Evolutionary conservation across 2,329 filamentous ascomycete species (phyloP).

Genomic region (Canariomyces notabilis): DNA sequence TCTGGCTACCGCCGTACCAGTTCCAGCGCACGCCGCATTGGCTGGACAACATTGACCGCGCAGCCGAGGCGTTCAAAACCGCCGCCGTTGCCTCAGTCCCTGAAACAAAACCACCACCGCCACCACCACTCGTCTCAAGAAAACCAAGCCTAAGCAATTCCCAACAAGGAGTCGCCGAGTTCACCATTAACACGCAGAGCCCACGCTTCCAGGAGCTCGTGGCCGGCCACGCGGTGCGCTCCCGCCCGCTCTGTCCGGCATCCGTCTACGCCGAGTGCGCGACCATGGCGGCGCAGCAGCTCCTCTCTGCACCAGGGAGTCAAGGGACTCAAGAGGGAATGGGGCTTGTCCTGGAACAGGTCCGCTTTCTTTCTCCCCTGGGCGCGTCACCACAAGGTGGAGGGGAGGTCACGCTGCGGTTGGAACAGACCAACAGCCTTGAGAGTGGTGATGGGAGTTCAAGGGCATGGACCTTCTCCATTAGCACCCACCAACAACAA

Average conservation of each 20-base stretch:
- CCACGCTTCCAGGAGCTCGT: constrained; percentile 10
- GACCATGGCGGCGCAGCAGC: constrained; percentile 15
- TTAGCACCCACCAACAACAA: not conserved
- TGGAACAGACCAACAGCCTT: not conserved
- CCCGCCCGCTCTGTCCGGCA: constrained; percentile 22
- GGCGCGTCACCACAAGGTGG: not conserved
- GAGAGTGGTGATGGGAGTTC: not conserved
- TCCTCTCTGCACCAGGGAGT: not conserved
- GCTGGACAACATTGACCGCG: constrained; percentile 1
- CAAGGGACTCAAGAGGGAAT: not conserved
- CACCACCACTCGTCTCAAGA: not conserved
- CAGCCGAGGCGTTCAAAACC: not conserved
- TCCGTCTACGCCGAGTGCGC: constrained; percentile 26
- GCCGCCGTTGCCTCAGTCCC: not conserved
- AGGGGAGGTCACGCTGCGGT: not conserved
- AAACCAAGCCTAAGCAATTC: not conserved
- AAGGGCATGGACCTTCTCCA: not conserved
- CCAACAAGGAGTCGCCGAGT: not conserved
- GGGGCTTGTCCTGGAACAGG: not conserved
- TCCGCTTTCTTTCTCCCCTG: not conserved
- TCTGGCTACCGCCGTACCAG: constrained; percentile 2
- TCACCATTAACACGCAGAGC: not conserved
- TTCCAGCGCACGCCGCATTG: not conserved
- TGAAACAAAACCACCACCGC: not conserved
- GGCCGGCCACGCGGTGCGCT: constrained; percentile 22